phyloP scores from a whole-genome alignment of 1,139 yeast species.

The Saccharomyces hybrid region DNA sequence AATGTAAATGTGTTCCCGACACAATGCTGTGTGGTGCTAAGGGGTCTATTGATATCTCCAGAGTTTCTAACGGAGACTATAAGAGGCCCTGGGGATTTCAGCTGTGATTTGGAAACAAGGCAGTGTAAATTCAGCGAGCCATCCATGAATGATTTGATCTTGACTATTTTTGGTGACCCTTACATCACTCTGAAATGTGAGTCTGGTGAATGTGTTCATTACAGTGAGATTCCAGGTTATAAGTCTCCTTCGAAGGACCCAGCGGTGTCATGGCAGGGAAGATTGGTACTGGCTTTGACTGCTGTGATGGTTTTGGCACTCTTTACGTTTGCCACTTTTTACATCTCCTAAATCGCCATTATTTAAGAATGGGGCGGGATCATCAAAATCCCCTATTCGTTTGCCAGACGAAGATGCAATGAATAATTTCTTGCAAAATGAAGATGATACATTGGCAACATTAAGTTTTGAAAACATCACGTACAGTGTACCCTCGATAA shows the following conservation, averaged over 20 bases:
- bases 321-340: slow-evolving; percentile 38
- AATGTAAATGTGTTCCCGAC: slow-evolving; percentile 84
- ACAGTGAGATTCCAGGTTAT: slow-evolving; percentile 89
- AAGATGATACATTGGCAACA: slow-evolving; percentile 50
- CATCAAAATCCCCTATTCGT: slow-evolving; percentile 18
- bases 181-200: slow-evolving; percentile 70
- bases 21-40: slow-evolving; percentile 89
- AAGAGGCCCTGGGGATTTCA: slow-evolving; percentile 85
- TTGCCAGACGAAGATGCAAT: slow-evolving; percentile 35
- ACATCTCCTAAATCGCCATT: slow-evolving; percentile 59
- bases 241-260: slow-evolving; percentile 52
- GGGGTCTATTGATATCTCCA: slow-evolving; percentile 89
- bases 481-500: slow-evolving; percentile 42
- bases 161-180: slow-evolving; percentile 88
- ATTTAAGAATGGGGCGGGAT: slow-evolving; percentile 34
- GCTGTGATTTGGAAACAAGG: slow-evolving; percentile 57
- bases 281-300: slow-evolving; percentile 37
- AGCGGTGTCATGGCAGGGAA: slow-evolving; percentile 42
- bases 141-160: slow-evolving; percentile 86
- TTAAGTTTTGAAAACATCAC: slow-evolving; percentile 66
- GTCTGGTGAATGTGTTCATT: slow-evolving; percentile 87
- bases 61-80: slow-evolving; percentile 88
- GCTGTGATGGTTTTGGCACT: slow-evolving; percentile 32
- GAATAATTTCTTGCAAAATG: slow-evolving; percentile 44
- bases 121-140: slow-evolving; percentile 85